Evolutionary conservation across 106 monocot species (phyloP), one percentile per base, ranked within the genome.

Genomic region (Alisma plantagoaquatica): DNA sequence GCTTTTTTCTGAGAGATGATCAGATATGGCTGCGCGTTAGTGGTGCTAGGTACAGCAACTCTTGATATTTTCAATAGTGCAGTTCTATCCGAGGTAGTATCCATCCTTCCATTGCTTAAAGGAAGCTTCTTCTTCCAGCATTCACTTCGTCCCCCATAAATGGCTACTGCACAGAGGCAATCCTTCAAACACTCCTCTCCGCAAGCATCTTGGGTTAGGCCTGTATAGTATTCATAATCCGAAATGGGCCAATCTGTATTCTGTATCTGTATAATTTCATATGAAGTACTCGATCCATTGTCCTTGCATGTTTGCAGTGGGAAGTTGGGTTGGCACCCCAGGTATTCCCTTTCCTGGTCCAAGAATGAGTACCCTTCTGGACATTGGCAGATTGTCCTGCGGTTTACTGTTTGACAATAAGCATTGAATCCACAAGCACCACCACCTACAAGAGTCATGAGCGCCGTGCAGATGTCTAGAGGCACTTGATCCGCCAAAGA

Each of bases 61-160:
- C 19, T 20, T 3, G 45, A 46, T 27, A 54, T 27, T 19, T 54
- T 54, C 23, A 54, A 10, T 2, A 54, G 31, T 1, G 54, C 54
- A 30, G 12, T 54, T 15, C 31, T 9, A 7, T 4, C 23, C 15
- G 26, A 3, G 21, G n/a, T 32, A 10, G 7, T 16, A 19, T 31
- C 31, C 30, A 31, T 33, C 54, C 32, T 31, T 6, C 54, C 54
- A 21, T 33, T 31, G 6, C 18, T 18, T 20, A 54, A 11, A 2
- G 54, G 54, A 10, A 54, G 54, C 32, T 31, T 30, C 54, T 54
- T 30, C 54, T 54, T 54, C 25, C 17, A 31, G 32, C 54, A 54
- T 6, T 6, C 2, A n/a, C 32, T 19, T n/a, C n/a, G n/a, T 6
- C 32, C 2, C 32, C 54, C 20, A 8, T 1, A 4, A 31, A 54